These are phyloP conservation scores for Apiospora kogelbergensis DNA, from an alignment of 2,329 filamentous ascomycete genomes.

Conservation along the genomic window DNA sequence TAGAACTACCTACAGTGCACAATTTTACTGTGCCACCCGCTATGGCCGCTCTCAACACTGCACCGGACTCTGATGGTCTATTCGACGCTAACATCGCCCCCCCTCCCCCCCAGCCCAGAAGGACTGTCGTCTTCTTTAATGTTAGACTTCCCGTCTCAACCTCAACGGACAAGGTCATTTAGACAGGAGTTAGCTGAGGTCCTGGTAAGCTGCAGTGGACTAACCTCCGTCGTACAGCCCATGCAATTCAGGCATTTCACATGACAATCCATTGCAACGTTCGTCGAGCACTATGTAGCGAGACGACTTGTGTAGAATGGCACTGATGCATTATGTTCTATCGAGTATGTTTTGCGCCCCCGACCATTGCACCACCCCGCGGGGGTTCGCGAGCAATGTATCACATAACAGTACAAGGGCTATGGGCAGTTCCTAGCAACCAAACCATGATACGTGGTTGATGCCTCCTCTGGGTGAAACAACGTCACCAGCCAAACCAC, in stretches of 20 bases:
- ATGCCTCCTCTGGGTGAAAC: not conserved
- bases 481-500: not conserved
- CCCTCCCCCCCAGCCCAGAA: not conserved
- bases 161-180: not conserved
- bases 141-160: not conserved
- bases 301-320: not conserved
- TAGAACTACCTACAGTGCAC: not conserved
- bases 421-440: not conserved
- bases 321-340: constrained; percentile 6
- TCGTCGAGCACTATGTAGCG: not conserved
- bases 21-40: not conserved
- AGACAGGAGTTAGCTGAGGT: not conserved
- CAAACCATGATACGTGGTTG: not conserved
- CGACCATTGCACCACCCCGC: not conserved
- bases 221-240: too few relatives aligned
- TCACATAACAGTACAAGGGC: not conserved
- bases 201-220: not conserved
- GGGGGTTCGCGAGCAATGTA: too few relatives aligned
- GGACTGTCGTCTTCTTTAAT: not conserved
- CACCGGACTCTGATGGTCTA: not conserved
- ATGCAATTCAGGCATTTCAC: not conserved
- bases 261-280: not conserved
- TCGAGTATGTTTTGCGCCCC: not conserved
- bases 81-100: not conserved
- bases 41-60: not conserved